Conservation (phyloP, 495 filamentous ascomycete species). For the Cudoniella acicularis region DNA sequence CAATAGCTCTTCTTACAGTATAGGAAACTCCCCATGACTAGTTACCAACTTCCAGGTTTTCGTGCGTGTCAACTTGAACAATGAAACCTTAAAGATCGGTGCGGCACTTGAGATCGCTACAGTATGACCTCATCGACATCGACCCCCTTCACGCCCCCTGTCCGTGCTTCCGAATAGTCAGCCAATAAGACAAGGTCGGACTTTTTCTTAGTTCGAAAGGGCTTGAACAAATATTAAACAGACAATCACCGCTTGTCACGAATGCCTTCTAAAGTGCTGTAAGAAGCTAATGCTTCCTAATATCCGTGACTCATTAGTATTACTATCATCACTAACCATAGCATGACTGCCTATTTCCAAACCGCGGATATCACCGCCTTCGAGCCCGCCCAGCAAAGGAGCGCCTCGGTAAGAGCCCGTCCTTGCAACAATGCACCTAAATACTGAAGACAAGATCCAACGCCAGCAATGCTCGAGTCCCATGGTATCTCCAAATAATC, state of each 20-base stretch:
- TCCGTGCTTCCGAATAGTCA: no score
- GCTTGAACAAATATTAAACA: no score
- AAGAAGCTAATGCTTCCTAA: not conserved
- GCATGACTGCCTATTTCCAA: slow-evolving; percentile 21
- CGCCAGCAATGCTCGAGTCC: slow-evolving; percentile 23
- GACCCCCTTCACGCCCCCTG: no score
- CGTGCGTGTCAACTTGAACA: no score
- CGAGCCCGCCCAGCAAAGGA: not conserved
- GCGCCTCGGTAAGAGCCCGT: not conserved
- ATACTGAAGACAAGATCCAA: slow-evolving; percentile 13
- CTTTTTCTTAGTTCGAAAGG: no score
- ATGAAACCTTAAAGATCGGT: not conserved
- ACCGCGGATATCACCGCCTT: not conserved
- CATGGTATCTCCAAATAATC: slow-evolving; percentile 23
- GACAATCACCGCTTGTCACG: no score
- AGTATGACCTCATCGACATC: no score
- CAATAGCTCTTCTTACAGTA: not conserved
- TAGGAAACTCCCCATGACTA: not conserved
- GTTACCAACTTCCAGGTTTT: not conserved
- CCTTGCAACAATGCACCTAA: slow-evolving; percentile 14
- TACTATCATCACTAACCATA: slow-evolving; percentile 17
- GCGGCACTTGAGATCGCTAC: not conserved
- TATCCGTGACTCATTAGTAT: slow-evolving; percentile 18
- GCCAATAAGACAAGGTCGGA: no score
- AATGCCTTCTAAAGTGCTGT: no score